These are phyloP conservation scores for Testicularia cyperi DNA, from an alignment of 1,284 basidiomycete species.

Conservation along the genomic window DNA sequence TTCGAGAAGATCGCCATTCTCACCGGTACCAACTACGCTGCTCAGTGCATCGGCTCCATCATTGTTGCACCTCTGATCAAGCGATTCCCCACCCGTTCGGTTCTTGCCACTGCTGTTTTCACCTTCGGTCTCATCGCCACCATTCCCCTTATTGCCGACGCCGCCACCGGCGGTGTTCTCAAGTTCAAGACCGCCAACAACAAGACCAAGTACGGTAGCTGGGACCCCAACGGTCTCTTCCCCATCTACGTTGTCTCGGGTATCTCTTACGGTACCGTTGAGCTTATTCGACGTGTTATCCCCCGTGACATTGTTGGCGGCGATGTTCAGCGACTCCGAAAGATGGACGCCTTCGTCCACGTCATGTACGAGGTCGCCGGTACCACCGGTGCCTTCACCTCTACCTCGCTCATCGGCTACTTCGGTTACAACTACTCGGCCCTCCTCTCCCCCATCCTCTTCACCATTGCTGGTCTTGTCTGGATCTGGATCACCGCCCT, in stretches of 20 bases:
- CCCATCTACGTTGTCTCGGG: slow-evolving; percentile 56
- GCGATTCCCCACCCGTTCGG: slow-evolving; percentile 58
- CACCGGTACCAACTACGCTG: slow-evolving; percentile 56
- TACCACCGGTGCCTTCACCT: slow-evolving; percentile 60
- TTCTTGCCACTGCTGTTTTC: slow-evolving; percentile 57
- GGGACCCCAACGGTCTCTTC: slow-evolving; percentile 59
- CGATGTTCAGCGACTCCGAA: slow-evolving; percentile 53
- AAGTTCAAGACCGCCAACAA: slow-evolving; percentile 49
- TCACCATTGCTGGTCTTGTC: slow-evolving; percentile 43
- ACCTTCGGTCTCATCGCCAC: slow-evolving; percentile 58
- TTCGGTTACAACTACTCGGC: slow-evolving; percentile 61
- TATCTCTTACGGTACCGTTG: slow-evolving; percentile 60
- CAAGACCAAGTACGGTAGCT: slow-evolving; percentile 56
- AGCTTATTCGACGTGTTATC: slow-evolving; percentile 61
- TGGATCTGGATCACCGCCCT: slow-evolving; percentile 52
- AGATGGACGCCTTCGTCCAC: slow-evolving; percentile 61
- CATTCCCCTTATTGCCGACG: slow-evolving; percentile 59
- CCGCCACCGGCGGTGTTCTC: slow-evolving; percentile 56
- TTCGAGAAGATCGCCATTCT: slow-evolving; percentile 55
- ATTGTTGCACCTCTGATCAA: slow-evolving; percentile 59
- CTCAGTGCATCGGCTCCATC: slow-evolving; percentile 56
- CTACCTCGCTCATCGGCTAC: slow-evolving; percentile 57
- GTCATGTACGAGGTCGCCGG: slow-evolving; percentile 61
- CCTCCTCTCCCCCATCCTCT: slow-evolving; percentile 55
- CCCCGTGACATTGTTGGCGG: slow-evolving; percentile 58